These are phyloP conservation scores for Morella rubra DNA, from an alignment of 306 rosid species.

Conservation along the genomic window DNA sequence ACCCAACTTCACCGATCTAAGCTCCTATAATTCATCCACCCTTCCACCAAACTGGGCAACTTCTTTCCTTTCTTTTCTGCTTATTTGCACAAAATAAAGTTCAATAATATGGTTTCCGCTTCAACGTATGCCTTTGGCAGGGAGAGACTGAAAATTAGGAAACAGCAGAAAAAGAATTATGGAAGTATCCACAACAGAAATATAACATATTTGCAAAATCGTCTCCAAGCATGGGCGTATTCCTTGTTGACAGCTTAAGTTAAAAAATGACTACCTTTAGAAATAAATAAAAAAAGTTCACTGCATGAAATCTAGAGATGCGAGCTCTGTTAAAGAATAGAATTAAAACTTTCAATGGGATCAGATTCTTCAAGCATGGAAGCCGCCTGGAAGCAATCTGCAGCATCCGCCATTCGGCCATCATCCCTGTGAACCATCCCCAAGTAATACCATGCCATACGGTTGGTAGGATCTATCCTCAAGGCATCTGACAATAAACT, in stretches of 20 bases:
- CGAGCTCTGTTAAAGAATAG: constrained; percentile 41
- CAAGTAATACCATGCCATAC: constrained; percentile 77
- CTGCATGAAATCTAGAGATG: background rate
- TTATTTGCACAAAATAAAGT: constrained; percentile 23
- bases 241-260: background rate
- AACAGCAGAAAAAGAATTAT: too few species aligned
- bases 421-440: constrained; percentile 76
- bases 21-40: constrained; percentile 30
- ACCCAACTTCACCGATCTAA: constrained; percentile 13
- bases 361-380: constrained; percentile 89
- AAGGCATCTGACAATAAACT: constrained; percentile 78
- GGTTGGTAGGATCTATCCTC: constrained; percentile 77
- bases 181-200: background rate
- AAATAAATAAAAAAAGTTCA: constrained; percentile 8
- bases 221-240: background rate
- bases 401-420: constrained; percentile 72
- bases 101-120: constrained; percentile 16
- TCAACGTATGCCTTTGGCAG: constrained; percentile 31
- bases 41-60: constrained; percentile 16
- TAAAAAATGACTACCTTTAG: background rate
- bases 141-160: background rate
- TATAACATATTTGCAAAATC: background rate
- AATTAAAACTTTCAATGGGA: constrained; percentile 79
- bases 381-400: constrained; percentile 95
- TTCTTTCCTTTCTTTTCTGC: constrained; percentile 6